Conservation (phyloP, 2,329 filamentous ascomycete genomes). For the Leptographium lundbergii region DNA sequence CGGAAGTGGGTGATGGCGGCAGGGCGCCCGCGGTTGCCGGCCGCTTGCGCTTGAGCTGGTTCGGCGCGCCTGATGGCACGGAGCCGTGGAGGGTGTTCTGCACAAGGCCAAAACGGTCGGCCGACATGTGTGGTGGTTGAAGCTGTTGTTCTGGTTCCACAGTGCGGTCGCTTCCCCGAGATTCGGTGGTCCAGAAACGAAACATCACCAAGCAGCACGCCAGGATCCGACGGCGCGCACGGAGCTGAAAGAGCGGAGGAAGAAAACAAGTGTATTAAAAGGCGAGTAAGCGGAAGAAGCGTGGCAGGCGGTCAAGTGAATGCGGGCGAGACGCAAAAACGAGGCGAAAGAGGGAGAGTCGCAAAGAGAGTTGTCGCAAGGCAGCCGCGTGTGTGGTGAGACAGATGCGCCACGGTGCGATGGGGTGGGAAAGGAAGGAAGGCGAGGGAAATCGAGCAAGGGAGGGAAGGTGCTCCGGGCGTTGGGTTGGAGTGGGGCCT, state of each 20-base stretch:
- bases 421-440: not conserved
- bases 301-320: not conserved
- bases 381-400: constrained; percentile 9
- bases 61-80: not conserved
- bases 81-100: not conserved
- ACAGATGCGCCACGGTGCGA: constrained; percentile 6
- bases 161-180: constrained; percentile 42
- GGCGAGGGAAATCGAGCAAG: not conserved
- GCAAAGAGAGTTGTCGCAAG: constrained; percentile 8
- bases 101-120: constrained; percentile 17
- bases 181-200: constrained; percentile 46
- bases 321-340: not conserved
- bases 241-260: not conserved
- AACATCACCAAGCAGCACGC: constrained; percentile 39
- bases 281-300: not conserved
- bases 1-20: constrained; percentile 7
- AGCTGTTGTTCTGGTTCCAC: constrained; percentile 24
- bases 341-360: constrained; percentile 2
- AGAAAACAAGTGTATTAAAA: not conserved
- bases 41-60: constrained; percentile 12
- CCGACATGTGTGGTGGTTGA: constrained; percentile 16
- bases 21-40: not conserved
- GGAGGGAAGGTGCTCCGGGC: not conserved
- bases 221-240: not conserved
- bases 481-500: constrained; percentile 4